Percentiles rank a stretch among this genome's conserved stretches.
Conservation (phyloP, 73 alveolate genomes). For the Tetrahymena borealis region DNA sequence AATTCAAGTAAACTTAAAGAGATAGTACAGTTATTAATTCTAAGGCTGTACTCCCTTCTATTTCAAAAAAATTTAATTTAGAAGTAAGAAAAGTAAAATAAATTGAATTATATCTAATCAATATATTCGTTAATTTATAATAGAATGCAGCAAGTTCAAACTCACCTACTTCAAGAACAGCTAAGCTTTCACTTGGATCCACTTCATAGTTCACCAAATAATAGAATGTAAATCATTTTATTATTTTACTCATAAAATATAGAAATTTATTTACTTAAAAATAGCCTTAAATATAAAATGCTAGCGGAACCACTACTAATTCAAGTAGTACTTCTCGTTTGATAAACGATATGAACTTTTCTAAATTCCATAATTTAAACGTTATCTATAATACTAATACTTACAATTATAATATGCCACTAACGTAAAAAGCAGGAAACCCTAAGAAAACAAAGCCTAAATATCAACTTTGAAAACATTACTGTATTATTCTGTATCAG, state of each 20-base stretch:
- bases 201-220: neutral
- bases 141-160: neutral
- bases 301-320: neutral
- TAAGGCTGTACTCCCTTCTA: neutral
- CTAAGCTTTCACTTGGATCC: neutral
- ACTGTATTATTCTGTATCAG: neutral
- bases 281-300: neutral
- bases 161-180: neutral
- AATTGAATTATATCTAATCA: neutral
- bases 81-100: neutral
- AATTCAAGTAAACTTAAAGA: neutral
- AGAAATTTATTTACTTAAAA: neutral
- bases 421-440: neutral
- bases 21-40: neutral
- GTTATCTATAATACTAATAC: slow-evolving; percentile 34
- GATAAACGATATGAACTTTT: slow-evolving; percentile 6
- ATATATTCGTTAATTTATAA: neutral
- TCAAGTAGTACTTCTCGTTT: neutral
- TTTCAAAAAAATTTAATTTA: neutral
- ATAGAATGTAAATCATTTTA: neutral
- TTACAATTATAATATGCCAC: slow-evolving; percentile 14
- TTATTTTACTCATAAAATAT: neutral
- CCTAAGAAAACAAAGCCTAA: neutral
- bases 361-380: slow-evolving; percentile 17
- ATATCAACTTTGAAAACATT: neutral